Evolutionary conservation across 2,329 filamentous ascomycete species (phyloP).

Genomic region (Alternaria atra): DNA sequence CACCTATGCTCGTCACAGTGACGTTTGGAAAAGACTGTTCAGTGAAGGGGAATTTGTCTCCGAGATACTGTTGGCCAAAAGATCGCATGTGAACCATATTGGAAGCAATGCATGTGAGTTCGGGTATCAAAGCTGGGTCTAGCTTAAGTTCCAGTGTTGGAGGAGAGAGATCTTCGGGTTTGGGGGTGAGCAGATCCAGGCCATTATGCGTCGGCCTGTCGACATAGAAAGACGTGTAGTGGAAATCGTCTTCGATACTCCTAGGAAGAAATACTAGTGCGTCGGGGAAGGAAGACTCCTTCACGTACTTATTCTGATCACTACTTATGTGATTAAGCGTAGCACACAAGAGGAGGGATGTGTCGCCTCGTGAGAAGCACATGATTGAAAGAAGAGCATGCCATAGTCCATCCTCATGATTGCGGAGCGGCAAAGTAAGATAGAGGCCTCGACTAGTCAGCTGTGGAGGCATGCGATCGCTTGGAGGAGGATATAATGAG

Average conservation of each 20-base stretch:
- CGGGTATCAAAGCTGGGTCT: neutral
- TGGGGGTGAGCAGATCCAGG: no score
- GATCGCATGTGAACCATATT: neutral
- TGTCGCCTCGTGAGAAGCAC: neutral
- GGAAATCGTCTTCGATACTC: neutral
- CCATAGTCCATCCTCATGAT: fast-evolving
- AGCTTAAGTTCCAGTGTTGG: neutral
- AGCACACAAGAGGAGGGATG: neutral
- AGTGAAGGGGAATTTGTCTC: no score
- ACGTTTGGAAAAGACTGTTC: no score
- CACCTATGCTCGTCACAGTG: no score
- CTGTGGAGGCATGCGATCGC: neutral
- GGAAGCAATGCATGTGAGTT: neutral
- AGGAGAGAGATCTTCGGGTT: neutral
- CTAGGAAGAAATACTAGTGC: neutral
- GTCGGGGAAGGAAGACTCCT: neutral
- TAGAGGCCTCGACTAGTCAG: neutral
- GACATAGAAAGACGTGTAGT: neutral
- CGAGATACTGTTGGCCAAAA: no score
- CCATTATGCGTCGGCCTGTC: no score
- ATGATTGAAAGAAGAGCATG: neutral
- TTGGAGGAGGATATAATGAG: neutral
- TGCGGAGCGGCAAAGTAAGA: neutral
- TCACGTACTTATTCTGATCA: neutral
- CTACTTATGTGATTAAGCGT: neutral